Conservation (phyloP, 371 early-diverging fungal species). For the Actinomucor elegans region DNA sequence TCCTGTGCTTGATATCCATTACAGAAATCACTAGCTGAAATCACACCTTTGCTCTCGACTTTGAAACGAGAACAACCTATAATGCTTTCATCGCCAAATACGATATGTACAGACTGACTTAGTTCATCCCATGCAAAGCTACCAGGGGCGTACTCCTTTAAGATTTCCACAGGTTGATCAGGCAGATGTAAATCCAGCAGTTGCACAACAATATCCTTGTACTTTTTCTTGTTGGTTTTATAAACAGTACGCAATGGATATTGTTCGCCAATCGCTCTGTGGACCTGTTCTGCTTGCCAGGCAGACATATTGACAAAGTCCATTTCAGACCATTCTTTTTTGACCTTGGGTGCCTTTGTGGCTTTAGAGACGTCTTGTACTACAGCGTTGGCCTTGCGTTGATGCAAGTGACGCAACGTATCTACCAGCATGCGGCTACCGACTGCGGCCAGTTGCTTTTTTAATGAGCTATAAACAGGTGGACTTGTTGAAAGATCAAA, state of each 20-base stretch:
- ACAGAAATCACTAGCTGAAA: conserved; percentile 67
- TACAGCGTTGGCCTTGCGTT: conserved; percentile 50
- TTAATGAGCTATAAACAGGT: conserved; percentile 25
- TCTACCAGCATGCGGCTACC: conserved; percentile 69
- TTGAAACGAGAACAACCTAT: conserved; percentile 45
- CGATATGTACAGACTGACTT: conserved; percentile 38
- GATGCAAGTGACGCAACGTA: conserved; percentile 61
- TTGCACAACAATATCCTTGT: conserved; percentile 21
- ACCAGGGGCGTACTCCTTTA: conserved; percentile 42
- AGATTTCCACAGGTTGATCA: conserved; percentile 4
- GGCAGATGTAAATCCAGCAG: conserved; percentile 29
- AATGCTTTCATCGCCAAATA: conserved; percentile 45
- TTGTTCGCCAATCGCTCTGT: conserved; percentile 77
- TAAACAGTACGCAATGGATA: conserved; percentile 13
- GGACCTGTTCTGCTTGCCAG: conserved; percentile 59
- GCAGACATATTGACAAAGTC: conserved; percentile 66
- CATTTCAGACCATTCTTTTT: conserved; percentile 57
- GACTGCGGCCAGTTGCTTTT: conserved; percentile 50
- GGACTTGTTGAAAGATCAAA: conserved; percentile 14
- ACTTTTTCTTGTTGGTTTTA: conserved; percentile 8
- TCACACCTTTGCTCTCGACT: conserved; percentile 62
- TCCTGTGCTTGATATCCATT: conserved; percentile 67
- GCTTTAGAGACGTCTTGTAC: conserved; percentile 66
- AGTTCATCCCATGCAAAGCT: conserved; percentile 41
- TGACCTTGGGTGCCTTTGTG: conserved; percentile 77